A percentile compares a stretch with the other conserved stretches of the same genome.
Evolutionary conservation across 306 rosid genomes (phyloP).

Genomic region (Oemleria cerasiformis): DNA sequence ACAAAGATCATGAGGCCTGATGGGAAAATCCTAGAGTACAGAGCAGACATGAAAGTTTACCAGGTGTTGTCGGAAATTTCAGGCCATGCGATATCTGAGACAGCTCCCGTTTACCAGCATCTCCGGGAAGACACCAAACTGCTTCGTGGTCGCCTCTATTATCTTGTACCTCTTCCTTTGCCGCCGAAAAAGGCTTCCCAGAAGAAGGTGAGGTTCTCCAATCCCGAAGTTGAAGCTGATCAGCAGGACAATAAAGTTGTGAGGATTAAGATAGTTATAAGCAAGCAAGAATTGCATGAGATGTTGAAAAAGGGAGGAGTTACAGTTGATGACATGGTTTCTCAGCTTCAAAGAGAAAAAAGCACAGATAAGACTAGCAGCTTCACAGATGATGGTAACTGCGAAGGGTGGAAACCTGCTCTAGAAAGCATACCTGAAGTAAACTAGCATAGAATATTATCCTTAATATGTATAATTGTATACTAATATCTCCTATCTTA

Average conservation of each 20-base stretch:
- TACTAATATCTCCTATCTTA: neutral
- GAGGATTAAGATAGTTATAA: constrained; percentile 72
- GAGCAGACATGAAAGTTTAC: constrained; percentile 49
- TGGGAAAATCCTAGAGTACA: constrained; percentile 73
- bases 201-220: constrained; percentile 67
- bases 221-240: constrained; percentile 46
- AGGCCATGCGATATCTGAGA: constrained; percentile 62
- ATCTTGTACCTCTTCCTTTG: constrained; percentile 48
- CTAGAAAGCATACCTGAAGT: constrained; percentile 80
- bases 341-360: constrained; percentile 34
- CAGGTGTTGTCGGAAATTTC: constrained; percentile 58
- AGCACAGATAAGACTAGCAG: constrained; percentile 23
- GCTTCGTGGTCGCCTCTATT: constrained; percentile 47
- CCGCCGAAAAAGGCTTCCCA: constrained; percentile 30
- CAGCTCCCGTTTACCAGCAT: constrained; percentile 37
- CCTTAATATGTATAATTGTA: neutral
- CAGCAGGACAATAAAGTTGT: constrained; percentile 42
- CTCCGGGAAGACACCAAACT: constrained; percentile 56
- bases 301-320: constrained; percentile 58
- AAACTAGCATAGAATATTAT: constrained; percentile 33
- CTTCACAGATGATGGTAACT: constrained; percentile 20
- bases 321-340: constrained; percentile 48
- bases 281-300: constrained; percentile 58
- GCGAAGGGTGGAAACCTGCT: constrained; percentile 61
- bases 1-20: constrained; percentile 71